Evolutionary conservation across 116 monocot species (phyloP).

Genomic region (Dioscorea cayenensis): DNA sequence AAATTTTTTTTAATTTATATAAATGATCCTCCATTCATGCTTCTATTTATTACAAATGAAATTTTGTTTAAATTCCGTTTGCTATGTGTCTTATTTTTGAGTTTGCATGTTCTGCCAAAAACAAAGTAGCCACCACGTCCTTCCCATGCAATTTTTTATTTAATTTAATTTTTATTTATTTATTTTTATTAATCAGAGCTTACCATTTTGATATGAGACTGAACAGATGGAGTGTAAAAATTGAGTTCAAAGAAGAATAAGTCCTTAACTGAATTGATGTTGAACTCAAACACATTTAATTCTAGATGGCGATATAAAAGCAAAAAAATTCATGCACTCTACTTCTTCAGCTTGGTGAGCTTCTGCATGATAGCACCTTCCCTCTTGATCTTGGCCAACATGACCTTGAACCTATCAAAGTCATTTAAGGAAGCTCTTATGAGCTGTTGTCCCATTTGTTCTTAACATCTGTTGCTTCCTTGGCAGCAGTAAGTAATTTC

Average conservation of each 20-base stretch:
- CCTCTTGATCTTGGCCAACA: slow-evolving; percentile 35
- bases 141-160: too few relatives aligned
- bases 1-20: too few relatives aligned
- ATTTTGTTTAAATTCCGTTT: too few relatives aligned
- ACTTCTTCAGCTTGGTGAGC: slow-evolving; percentile 46
- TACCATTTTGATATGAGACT: too few relatives aligned
- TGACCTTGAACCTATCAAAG: slow-evolving; percentile 73
- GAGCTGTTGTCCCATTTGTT: slow-evolving; percentile 81
- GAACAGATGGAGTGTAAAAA: too few relatives aligned
- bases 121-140: too few relatives aligned
- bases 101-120: too few relatives aligned
- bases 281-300: background rate
- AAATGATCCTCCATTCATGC: too few relatives aligned
- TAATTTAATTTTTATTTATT: too few relatives aligned
- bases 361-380: slow-evolving; percentile 37
- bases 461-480: slow-evolving; percentile 85
- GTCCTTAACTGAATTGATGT: background rate
- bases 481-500: slow-evolving; percentile 62
- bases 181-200: too few relatives aligned
- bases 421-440: slow-evolving; percentile 72
- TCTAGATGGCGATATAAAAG: background rate
- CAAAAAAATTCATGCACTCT: slow-evolving; percentile 1
- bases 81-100: too few relatives aligned
- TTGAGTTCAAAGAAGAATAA: background rate
- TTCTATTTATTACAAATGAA: too few relatives aligned